These are phyloP conservation scores for Sporothrix dimorphospora DNA, from an alignment of 2,329 filamentous ascomycete species.

Conservation along the genomic window DNA sequence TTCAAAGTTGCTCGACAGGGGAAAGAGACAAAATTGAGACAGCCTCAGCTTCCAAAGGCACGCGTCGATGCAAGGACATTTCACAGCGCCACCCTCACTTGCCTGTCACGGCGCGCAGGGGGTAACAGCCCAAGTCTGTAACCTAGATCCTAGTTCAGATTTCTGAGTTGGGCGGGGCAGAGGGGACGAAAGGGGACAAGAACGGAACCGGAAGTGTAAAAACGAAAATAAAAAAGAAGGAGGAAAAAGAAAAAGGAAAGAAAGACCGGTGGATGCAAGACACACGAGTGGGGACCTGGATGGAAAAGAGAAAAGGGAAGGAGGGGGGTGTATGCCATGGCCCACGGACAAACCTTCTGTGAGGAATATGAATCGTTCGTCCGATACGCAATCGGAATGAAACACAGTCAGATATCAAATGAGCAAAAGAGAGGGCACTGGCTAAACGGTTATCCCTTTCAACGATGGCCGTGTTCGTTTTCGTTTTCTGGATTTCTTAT, in stretches of 20 bases:
- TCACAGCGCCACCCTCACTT: neutral
- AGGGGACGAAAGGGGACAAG: constrained; percentile 15
- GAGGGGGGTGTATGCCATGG: neutral
- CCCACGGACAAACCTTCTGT: neutral
- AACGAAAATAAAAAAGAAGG: constrained; percentile 6
- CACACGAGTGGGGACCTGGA: neutral
- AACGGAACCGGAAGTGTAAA: constrained; percentile 14
- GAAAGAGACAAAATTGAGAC: neutral
- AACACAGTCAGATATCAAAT: neutral
- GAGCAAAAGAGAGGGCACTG: neutral
- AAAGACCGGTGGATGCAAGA: neutral
- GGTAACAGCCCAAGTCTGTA: neutral
- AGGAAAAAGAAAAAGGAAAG: neutral
- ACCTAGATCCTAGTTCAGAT: constrained; percentile 23
- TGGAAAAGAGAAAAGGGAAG: neutral
- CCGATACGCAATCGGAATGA: neutral
- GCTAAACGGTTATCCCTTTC: neutral
- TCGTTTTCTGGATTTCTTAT: neutral
- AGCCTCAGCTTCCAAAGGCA: neutral
- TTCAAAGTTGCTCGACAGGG: neutral
- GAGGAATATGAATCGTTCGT: neutral
- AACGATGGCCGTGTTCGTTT: neutral
- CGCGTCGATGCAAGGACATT: constrained; percentile 11
- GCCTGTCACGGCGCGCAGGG: neutral
- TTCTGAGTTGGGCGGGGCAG: neutral